Conservation (phyloP, 768 basidiomycete species). For the Tulasnella sp. region DNA sequence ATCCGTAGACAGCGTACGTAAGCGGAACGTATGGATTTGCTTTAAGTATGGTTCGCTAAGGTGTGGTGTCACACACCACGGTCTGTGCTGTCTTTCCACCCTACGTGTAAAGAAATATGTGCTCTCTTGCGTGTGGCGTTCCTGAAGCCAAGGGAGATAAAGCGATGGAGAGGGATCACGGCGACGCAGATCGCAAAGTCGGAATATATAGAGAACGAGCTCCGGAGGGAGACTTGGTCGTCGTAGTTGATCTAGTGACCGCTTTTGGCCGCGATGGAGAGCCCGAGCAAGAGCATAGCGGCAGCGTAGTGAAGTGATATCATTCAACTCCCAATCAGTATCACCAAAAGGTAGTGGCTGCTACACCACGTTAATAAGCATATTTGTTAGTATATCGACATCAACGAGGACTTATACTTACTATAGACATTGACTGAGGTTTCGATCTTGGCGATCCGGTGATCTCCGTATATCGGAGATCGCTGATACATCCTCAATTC, state of each 20-base stretch:
- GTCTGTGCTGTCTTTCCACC: neutral
- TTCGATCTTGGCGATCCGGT: no score
- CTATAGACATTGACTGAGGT: no score
- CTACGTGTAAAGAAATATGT: neutral
- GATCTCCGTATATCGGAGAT: no score
- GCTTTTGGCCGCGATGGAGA: neutral
- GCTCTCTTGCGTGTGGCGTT: neutral
- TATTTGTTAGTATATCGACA: no score
- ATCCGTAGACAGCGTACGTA: constrained; percentile 4
- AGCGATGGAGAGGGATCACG: neutral
- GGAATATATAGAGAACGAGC: neutral
- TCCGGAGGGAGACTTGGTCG: neutral
- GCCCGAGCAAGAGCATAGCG: constrained; percentile 2
- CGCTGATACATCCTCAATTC: no score
- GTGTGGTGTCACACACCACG: neutral
- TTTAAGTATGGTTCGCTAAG: neutral
- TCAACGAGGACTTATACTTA: no score
- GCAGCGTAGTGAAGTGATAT: neutral
- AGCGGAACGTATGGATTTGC: neutral
- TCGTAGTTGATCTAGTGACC: neutral
- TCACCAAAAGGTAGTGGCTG: no score
- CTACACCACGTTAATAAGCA: no score
- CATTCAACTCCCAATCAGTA: no score
- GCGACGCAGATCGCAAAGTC: neutral
- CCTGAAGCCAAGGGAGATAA: neutral